Percentiles rank a stretch among this genome's conserved stretches.
These are phyloP conservation scores for Neckera pumila DNA, from an alignment of 225 moss, liverwort and hornwort species.

Conservation along the genomic window DNA sequence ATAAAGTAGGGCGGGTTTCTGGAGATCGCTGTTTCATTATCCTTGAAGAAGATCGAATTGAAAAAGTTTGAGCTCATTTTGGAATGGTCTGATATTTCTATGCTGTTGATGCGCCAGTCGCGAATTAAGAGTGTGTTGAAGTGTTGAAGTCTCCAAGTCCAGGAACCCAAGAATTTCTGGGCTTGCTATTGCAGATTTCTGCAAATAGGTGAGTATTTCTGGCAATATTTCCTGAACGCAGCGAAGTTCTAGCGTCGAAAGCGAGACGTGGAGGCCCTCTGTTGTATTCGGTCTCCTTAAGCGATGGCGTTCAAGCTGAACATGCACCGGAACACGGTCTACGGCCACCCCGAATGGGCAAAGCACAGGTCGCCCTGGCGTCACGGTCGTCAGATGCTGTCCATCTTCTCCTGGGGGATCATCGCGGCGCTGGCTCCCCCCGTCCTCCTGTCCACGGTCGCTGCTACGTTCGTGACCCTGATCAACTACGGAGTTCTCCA, in stretches of 20 bases:
- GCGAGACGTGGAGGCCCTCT: neutral
- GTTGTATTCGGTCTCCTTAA: neutral
- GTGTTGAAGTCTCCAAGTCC: neutral
- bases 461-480: conserved; percentile 23
- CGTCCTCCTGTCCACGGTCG: conserved; percentile 15
- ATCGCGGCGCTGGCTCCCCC: conserved; percentile 40
- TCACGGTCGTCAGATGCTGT: conserved; percentile 38
- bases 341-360: conserved; percentile 40
- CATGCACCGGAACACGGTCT: conserved; percentile 33
- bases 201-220: neutral
- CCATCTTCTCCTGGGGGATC: conserved; percentile 36
- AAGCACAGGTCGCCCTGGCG: conserved; percentile 39
- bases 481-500: conserved; percentile 24
- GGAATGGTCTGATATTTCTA: neutral
- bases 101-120: neutral
- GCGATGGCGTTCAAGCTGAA: neutral
- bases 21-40: neutral
- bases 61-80: neutral
- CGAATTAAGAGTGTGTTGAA: too few relatives aligned
- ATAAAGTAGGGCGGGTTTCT: neutral
- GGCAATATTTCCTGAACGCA: neutral
- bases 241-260: neutral
- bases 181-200: neutral
- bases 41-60: neutral
- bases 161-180: neutral